Conservation (phyloP, 257 asterid genomes). For the Cinchona pubescens region DNA sequence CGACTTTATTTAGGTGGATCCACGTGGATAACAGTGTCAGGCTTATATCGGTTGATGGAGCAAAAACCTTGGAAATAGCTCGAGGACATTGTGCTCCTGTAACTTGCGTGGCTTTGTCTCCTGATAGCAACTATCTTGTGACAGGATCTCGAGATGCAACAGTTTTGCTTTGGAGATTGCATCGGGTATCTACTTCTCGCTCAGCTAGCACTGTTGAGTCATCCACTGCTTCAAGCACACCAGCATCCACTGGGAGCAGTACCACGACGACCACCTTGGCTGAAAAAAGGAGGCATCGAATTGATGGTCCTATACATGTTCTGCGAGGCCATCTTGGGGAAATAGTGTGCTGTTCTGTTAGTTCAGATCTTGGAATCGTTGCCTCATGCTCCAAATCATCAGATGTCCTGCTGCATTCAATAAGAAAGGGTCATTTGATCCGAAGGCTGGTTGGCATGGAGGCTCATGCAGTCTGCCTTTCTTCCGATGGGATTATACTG, state of each 20-base stretch:
- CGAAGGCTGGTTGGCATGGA: constrained; percentile 72
- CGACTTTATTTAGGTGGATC: constrained; percentile 62
- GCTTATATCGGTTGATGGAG: constrained; percentile 89
- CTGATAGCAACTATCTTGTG: constrained; percentile 82
- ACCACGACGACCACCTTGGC: constrained; percentile 38
- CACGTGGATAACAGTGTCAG: constrained; percentile 89
- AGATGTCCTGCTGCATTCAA: constrained; percentile 78
- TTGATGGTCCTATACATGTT: constrained; percentile 92
- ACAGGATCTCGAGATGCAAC: constrained; percentile 92
- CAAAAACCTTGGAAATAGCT: constrained; percentile 91
- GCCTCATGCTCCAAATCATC: constrained; percentile 82
- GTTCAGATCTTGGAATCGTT: constrained; percentile 92
- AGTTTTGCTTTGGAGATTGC: constrained; percentile 85
- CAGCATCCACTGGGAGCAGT: constrained; percentile 46
- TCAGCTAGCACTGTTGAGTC: constrained; percentile 49
- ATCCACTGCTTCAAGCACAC: constrained; percentile 57
- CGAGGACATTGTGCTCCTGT: constrained; percentile 97
- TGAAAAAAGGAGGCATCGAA: constrained; percentile 52
- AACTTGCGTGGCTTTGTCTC: constrained; percentile 75
- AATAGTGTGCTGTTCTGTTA: constrained; percentile 73
- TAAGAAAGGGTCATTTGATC: constrained; percentile 77
- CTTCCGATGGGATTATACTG: constrained; percentile 74
- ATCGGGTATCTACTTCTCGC: constrained; percentile 45
- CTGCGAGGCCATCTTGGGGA: constrained; percentile 90
- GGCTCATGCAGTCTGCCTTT: constrained; percentile 78